Evolutionary conservation across 108 stramenopile species (phyloP).

Genomic region (Parmales sp.): DNA sequence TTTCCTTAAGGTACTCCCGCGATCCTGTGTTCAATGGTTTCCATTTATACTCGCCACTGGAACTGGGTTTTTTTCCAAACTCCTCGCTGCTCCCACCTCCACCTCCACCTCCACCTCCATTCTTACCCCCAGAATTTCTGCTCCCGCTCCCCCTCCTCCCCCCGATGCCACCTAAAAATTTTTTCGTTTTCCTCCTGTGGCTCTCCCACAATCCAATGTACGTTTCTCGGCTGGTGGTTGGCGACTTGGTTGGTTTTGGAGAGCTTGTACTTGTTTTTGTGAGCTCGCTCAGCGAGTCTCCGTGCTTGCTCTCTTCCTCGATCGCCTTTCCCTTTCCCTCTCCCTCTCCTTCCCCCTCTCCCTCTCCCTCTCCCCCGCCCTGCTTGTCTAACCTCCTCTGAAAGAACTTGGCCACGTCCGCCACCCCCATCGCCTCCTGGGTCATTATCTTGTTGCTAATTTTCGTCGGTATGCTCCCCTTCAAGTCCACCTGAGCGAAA

Average conservation of each 20-base stretch:
- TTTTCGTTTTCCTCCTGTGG: no score
- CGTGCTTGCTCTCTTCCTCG: neutral
- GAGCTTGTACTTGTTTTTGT: no score
- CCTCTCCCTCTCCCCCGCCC: neutral
- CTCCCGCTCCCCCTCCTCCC: no score
- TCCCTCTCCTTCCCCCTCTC: neutral
- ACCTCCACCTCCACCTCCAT: no score
- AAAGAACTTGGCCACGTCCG: neutral
- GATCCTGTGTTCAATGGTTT: neutral
- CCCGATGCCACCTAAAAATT: no score
- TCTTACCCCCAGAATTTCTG: no score
- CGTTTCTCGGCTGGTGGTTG: no score
- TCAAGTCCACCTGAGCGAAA: neutral
- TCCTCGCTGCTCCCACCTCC: no score
- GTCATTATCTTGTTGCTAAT: conserved; percentile 9
- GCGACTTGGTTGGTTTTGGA: no score
- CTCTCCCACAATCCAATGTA: no score
- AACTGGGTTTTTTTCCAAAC: no score
- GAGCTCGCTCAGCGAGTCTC: neutral
- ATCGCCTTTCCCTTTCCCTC: neutral
- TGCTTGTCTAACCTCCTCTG: neutral
- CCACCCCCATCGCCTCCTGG: conserved; percentile 10
- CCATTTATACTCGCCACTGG: neutral
- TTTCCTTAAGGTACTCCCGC: conserved; percentile 4
- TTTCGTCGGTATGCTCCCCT: neutral